Conservation (phyloP, 768 basidiomycete species). For the Daedaleopsis nitida region DNA sequence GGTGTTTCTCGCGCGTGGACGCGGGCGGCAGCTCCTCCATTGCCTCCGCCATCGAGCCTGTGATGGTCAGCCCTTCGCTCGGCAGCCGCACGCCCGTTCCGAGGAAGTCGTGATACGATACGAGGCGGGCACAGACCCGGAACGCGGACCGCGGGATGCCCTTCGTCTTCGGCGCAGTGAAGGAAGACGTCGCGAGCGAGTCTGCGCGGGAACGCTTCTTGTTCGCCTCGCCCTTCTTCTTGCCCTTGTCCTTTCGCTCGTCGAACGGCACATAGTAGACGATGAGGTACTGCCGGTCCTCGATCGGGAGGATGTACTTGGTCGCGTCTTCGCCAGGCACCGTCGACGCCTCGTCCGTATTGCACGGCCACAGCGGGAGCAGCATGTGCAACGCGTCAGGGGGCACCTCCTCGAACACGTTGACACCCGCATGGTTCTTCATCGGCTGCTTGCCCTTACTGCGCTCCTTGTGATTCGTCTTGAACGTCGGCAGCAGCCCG, state of each 20-base stretch:
- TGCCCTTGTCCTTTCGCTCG: slow-evolving; percentile 20
- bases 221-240: slow-evolving; percentile 35
- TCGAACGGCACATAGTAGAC: slow-evolving; percentile 76
- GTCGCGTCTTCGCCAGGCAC: slow-evolving; percentile 21
- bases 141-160: slow-evolving; percentile 63
- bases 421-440: slow-evolving; percentile 19
- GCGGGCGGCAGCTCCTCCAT: slow-evolving; percentile 35
- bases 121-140: slow-evolving; percentile 72
- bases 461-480: slow-evolving; percentile 22
- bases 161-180: slow-evolving; percentile 38
- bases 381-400: slow-evolving; percentile 79
- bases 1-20: slow-evolving; percentile 37
- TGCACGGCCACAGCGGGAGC: slow-evolving; percentile 81
- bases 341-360: slow-evolving; percentile 52
- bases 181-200: slow-evolving; percentile 27
- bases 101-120: slow-evolving; percentile 71
- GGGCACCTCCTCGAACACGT: slow-evolving; percentile 48
- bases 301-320: slow-evolving; percentile 41
- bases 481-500: slow-evolving; percentile 65
- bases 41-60: slow-evolving; percentile 55
- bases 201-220: slow-evolving; percentile 46
- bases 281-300: slow-evolving; percentile 69
- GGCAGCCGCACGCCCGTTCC: slow-evolving; percentile 75
- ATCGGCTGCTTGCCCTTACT: slow-evolving; percentile 24
- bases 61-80: slow-evolving; percentile 67